A percentile compares a stretch with the other conserved stretches of the same genome.
phyloP scores from a whole-genome alignment of 2,329 filamentous ascomycete genomes.

The Cordyceps javanica region DNA sequence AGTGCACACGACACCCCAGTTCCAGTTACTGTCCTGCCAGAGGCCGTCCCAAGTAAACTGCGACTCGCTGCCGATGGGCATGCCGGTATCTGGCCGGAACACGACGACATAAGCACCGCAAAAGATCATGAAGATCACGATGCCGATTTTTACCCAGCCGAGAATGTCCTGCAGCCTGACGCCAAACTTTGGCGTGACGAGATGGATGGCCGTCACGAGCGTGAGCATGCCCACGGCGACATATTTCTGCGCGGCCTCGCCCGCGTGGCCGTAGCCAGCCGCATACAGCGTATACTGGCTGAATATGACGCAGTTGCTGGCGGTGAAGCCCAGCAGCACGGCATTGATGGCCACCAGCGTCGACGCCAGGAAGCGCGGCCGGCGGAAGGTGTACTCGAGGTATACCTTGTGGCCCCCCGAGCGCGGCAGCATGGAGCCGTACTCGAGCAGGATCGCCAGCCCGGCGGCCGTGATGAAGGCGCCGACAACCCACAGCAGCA shows the following conservation, averaged over 20 bases:
- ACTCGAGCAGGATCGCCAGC: conserved; percentile 58
- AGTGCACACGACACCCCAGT: conserved; percentile 60
- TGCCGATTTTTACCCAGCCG: conserved; percentile 56
- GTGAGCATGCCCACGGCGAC: conserved; percentile 54
- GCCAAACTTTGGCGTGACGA: conserved; percentile 49
- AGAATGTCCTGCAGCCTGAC: conserved; percentile 55
- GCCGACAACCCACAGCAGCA: conserved; percentile 58
- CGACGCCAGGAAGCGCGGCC: conserved; percentile 57
- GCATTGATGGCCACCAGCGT: conserved; percentile 58
- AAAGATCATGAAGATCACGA: conserved; percentile 56
- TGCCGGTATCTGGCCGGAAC: conserved; percentile 27
- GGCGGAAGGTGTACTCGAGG: conserved; percentile 61
- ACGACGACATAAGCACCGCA: conserved; percentile 55
- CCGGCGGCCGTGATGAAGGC: conserved; percentile 56
- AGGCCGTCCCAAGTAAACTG: conserved; percentile 43
- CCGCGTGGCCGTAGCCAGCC: conserved; percentile 39
- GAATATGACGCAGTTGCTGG: conserved; percentile 65
- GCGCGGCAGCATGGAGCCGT: conserved; percentile 63
- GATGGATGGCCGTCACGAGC: conserved; percentile 51
- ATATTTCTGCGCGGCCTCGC: conserved; percentile 45
- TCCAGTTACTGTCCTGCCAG: conserved; percentile 63
- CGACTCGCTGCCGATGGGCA: neutral
- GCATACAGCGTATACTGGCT: conserved; percentile 60
- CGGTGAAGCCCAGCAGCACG: conserved; percentile 59
- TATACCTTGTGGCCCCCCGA: conserved; percentile 66